Percentiles rank a stretch among this genome's conserved stretches.
phyloP scores from a whole-genome alignment of 176 grass and related monocot species.

The Oryza officinalis region DNA sequence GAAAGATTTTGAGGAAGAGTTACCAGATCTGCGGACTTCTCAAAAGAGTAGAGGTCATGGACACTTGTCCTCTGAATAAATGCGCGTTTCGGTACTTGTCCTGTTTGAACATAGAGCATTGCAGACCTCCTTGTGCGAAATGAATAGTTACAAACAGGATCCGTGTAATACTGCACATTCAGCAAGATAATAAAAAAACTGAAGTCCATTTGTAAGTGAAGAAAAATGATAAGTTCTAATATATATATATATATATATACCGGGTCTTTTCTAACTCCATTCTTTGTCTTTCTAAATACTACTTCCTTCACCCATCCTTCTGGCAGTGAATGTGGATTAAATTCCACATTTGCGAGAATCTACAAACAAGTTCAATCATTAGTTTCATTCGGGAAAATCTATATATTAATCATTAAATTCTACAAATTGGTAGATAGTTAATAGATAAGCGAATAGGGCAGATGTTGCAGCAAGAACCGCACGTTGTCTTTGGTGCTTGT shows the following conservation, averaged over 20 bases:
- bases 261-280: conserved; percentile 41
- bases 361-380: neutral
- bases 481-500: conserved; percentile 29
- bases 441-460: neutral
- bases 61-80: conserved; percentile 43
- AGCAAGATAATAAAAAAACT: neutral
- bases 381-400: neutral
- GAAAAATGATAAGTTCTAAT: neutral
- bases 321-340: conserved; percentile 39
- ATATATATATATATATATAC: conserved; percentile 7
- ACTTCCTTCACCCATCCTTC: conserved; percentile 46
- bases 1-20: neutral
- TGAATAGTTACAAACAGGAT: conserved; percentile 37
- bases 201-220: neutral
- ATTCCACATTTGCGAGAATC: conserved; percentile 48
- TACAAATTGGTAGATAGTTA: neutral
- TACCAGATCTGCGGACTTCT: conserved; percentile 45
- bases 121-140: conserved; percentile 46
- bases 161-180: conserved; percentile 47
- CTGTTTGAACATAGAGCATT: conserved; percentile 36
- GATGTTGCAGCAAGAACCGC: neutral
- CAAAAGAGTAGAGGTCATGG: conserved; percentile 51
- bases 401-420: neutral
- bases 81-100: conserved; percentile 26
- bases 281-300: conserved; percentile 40